Evolutionary conservation across 2,329 filamentous ascomycete genomes (phyloP), one percentile per base, ranked within the genome.

Genomic region (Nigrograna mackinnonii): DNA sequence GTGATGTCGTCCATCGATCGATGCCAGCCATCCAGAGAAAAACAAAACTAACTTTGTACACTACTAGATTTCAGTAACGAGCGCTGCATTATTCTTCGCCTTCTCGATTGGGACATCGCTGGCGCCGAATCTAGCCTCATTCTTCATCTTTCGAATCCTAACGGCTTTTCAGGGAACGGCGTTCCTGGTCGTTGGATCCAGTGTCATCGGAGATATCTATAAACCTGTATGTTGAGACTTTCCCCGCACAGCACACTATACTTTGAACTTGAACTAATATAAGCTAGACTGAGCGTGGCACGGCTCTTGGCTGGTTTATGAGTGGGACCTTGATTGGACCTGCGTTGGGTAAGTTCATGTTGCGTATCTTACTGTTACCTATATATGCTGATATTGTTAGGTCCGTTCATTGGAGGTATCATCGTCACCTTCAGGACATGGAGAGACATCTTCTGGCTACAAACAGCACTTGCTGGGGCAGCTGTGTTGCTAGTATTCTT

Each of bases 401-500:
- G 87, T 2, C 80, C 82, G 1, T 87, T 89, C 55, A 73, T 91
- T 7, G 82, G 87, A 41, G 88, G 87, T 18, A 83, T 90, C 33
- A 88, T 92, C 37, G 85, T 91, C 13, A 91, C 86, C 0, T 90
- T 83, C 65, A 75, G 77, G 5, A 79, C 77, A 2, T 92, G 88
- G 88, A 77, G 86, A 14, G 79, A 80, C 31, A 89, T 91, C 39
- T 91, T 90, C 70, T 91, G 86, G 83, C 72, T 91, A 0, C 87
- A 91, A 59, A 82, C 84, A 0, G 86, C 79, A 0, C 74, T 90
- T 5, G 84, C 83, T 0, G 85, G 79, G 2, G 59, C 79, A 0
- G 84, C 80, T 1, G 73, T 78, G 0, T 16, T 84, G 0, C 77
- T 84, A 1, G 77, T 87, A 22, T 78, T 82, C 50, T 82, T 88